phyloP scores from a whole-genome alignment of 768 basidiomycete genomes.

The Boletus reticuloceps region DNA sequence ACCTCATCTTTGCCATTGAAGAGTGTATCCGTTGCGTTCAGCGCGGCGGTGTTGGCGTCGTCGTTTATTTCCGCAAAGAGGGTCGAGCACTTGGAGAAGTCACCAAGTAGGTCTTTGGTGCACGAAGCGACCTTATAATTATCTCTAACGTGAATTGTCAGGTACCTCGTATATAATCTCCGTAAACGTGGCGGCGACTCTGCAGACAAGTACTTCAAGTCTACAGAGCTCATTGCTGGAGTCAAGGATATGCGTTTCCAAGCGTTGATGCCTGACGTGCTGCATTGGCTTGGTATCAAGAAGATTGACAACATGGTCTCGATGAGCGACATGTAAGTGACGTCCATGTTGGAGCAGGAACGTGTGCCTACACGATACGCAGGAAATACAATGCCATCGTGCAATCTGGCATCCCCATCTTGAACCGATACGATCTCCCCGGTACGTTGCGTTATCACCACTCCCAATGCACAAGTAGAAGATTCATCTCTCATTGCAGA shows the following conservation, averaged over 20 bases:
- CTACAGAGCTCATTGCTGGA: conserved; percentile 90
- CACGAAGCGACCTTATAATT: not conserved
- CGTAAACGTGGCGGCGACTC: conserved; percentile 93
- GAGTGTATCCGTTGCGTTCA: conserved; percentile 86
- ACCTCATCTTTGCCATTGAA: conserved; percentile 88
- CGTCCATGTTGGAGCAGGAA: not conserved
- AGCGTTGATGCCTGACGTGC: conserved; percentile 92
- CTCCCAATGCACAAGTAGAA: not conserved
- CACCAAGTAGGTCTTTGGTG: conserved; percentile 59
- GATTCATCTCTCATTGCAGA: conserved; percentile 37
- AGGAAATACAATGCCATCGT: conserved; percentile 97
- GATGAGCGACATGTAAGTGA: conserved; percentile 75
- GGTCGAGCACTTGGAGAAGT: conserved; percentile 93
- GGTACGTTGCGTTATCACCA: conserved; percentile 37
- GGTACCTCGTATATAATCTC: conserved; percentile 93
- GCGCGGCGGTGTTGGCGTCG: conserved; percentile 85
- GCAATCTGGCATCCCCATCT: conserved; percentile 79
- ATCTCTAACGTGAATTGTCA: conserved; percentile 24
- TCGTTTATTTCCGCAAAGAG: conserved; percentile 94
- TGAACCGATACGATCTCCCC: conserved; percentile 83
- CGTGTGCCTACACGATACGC: conserved; percentile 1
- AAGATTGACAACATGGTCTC: conserved; percentile 89
- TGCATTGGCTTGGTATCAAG: conserved; percentile 92
- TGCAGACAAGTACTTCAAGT: conserved; percentile 92
- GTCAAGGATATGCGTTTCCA: conserved; percentile 97